Evolutionary conservation across 2,329 filamentous ascomycete species (phyloP), one percentile per base, ranked within the genome.

Genomic region (Passalora sequoiae): DNA sequence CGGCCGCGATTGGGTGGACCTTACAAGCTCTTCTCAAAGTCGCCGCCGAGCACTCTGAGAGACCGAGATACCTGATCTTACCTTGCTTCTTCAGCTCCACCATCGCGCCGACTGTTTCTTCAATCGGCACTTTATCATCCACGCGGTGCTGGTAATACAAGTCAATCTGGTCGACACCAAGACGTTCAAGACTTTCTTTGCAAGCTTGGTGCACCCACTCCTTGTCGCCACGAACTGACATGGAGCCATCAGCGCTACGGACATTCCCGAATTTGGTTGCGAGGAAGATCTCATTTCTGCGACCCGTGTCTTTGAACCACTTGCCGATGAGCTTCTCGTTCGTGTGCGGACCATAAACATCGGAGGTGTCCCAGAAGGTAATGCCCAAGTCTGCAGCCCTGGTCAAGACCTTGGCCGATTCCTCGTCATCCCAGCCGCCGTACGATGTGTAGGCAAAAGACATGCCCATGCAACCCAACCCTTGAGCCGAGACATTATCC

Each of bases 1-100:
- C 69, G 6, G 70, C 71, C 4, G 69, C 61, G 40, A 80, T 72
- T 4, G 67, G 73, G 44, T 71, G 66, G 3, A 78, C 62, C 10
- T 63, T 65, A 56, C 62, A 56, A 4, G 77, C 76, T 13, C 75
- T 67, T 4, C 70, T 68, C 25, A 80, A 66, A 0, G 74, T 73
- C 6, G 63, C 60, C 4, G 72, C 69, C 19, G 66, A 69, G 42
- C 71, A 69, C 50, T 75, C 73, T 9, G 66, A 72, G 5, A 80
- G 59, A 1, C 75, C 75, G 3, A 80, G 62, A 52, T 76, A 65
- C 33, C 66, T 66, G 54, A 79, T 72, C 56, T 78, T 77, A 4
- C 76, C 76, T 37, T 72, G 69, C 0, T 69, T 67, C 55, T 70
- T 71, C 43, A 72, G 51, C 47, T 71, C 65, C 4, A 60, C 64